Percentiles rank a stretch among this genome's conserved stretches.
phyloP scores from a whole-genome alignment of 1,139 yeast genomes.

The Diutina siamensis region DNA sequence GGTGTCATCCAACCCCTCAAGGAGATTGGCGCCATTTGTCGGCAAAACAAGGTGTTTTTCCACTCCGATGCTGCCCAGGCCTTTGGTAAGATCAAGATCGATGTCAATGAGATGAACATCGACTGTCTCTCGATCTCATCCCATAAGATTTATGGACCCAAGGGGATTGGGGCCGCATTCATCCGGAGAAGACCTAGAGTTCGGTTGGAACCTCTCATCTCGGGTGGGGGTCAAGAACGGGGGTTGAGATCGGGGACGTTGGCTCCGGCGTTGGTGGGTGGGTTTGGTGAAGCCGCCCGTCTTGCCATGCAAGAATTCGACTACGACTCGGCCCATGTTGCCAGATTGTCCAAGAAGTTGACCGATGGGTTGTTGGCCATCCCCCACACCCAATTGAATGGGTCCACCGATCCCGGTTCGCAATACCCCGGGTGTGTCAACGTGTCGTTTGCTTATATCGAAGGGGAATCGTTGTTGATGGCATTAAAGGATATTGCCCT shows the following conservation, averaged over 20 bases:
- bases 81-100: constrained; percentile 84
- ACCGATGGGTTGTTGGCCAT: constrained; percentile 62
- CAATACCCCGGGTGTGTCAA: constrained; percentile 91
- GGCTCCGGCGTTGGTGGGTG: constrained; percentile 90
- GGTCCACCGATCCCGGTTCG: constrained; percentile 48
- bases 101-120: constrained; percentile 87
- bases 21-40: constrained; percentile 84
- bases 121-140: constrained; percentile 90
- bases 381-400: constrained; percentile 85
- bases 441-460: constrained; percentile 92
- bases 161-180: constrained; percentile 92
- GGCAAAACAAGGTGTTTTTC: constrained; percentile 81
- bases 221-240: constrained; percentile 99
- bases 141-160: constrained; percentile 96
- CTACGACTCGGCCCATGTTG: constrained; percentile 63
- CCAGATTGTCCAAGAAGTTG: constrained; percentile 59
- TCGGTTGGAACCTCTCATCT: constrained; percentile 85
- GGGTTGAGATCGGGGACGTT: constrained; percentile 95
- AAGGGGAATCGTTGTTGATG: constrained; percentile 96
- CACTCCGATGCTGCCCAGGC: constrained; percentile 99
- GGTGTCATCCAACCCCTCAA: constrained; percentile 96
- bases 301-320: constrained; percentile 63
- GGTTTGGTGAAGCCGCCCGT: constrained; percentile 96
- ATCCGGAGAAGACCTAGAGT: constrained; percentile 98
- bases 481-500: constrained; percentile 94